Conservation (phyloP, 345 rosid species). For the Cardamine resedifolia region DNA sequence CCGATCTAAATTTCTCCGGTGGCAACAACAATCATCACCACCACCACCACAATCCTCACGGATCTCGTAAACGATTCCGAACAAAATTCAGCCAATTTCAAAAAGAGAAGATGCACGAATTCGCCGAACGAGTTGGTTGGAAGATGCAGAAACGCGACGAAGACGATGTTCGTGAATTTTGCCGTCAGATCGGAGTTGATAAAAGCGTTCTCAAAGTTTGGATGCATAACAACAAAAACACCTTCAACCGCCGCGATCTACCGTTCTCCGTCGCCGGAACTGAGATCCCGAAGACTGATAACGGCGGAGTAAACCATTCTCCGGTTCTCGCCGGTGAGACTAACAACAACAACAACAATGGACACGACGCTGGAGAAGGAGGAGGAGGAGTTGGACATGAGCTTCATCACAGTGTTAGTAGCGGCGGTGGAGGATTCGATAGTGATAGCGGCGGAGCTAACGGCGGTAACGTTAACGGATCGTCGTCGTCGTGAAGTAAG, state of each 20-base stretch:
- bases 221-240: slow-evolving; percentile 98
- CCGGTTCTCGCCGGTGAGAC: neutral
- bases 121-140: slow-evolving; percentile 81
- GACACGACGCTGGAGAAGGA: neutral
- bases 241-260: slow-evolving; percentile 42
- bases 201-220: slow-evolving; percentile 75
- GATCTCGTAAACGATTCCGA: slow-evolving; percentile 60
- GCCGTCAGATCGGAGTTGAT: slow-evolving; percentile 72
- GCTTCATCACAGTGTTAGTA: slow-evolving; percentile 33
- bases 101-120: slow-evolving; percentile 72
- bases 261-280: neutral
- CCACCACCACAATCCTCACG: slow-evolving; percentile 17
- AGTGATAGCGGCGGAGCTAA: slow-evolving; percentile 35
- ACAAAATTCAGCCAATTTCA: slow-evolving; percentile 70
- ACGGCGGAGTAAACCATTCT: slow-evolving; percentile 12
- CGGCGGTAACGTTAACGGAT: slow-evolving; percentile 30
- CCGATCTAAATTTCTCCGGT: slow-evolving; percentile 28
- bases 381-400: slow-evolving; percentile 9
- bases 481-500: slow-evolving; percentile 38
- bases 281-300: slow-evolving; percentile 7
- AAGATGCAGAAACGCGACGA: slow-evolving; percentile 92
- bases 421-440: slow-evolving; percentile 34
- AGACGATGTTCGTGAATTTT: slow-evolving; percentile 62
- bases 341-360: neutral
- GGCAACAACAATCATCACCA: neutral